Evolutionary conservation across 495 filamentous ascomycete species (phyloP), one percentile per base, ranked within the genome.

Genomic region (Aspergillus cavernicola): DNA sequence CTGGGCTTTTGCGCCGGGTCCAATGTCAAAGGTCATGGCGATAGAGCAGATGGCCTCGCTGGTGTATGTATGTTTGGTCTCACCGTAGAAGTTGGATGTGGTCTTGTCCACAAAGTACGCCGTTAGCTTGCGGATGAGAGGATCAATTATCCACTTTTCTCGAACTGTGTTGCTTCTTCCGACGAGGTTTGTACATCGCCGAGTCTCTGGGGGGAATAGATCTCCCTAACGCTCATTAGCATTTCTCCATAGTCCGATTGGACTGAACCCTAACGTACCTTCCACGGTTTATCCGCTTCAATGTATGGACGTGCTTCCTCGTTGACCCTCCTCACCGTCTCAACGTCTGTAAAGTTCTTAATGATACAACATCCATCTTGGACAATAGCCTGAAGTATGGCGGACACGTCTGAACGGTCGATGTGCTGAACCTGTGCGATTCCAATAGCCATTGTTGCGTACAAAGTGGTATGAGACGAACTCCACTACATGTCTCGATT

Each of bases 131-230:
- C 51, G 54, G 29, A 61, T 36, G 26, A 61, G 55, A 6, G 54
- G 54, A 22, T 61, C 58, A 29, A 61, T 40, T 20, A 61, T 48
- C 54, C 54, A 57, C 28, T 36, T 32, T n/a, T 61, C 58, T 45
- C 58, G 40, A 12, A 52, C 58, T 15, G 58, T 61, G 42, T 47
- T 24, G 40, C 58, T 61, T 22, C 58, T 40, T 10, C 58, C 58
- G 0, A 51, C 50, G 8, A 61, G 58, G 39, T 61, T 61, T 28
- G 54, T 12, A 31, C 58, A 61, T 16, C 58, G 45, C 19, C 58
- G 50, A 4, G 58, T 61, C 39, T 61, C 58, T 37, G 54, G 54
- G 16, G 58, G 58, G 7, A 61, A 67, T 37, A 69, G 35, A 55
- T 65, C 38, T 49, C 53, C 53, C 53, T 56, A 22, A 12, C 22